Evolutionary conservation across 225 moss, liverwort and hornwort species (phyloP).

Genomic region (Marchantia paleacea): DNA sequence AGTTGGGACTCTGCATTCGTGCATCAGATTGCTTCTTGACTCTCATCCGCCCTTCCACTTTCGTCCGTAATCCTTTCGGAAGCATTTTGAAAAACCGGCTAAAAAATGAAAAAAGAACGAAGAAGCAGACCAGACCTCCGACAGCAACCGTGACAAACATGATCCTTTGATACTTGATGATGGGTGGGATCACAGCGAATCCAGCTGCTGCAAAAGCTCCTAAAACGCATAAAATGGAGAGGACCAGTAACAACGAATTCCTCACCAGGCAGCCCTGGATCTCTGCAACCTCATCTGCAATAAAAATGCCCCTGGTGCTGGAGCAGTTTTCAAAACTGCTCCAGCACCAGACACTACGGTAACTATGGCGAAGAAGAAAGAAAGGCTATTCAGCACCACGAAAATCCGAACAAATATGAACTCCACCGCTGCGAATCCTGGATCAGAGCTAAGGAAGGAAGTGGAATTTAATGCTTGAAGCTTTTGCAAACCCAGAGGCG

Average conservation of each 20-base stretch:
- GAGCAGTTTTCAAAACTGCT: background rate
- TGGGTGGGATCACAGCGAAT: slow-evolving; percentile 17
- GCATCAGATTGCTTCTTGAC: too few relatives aligned
- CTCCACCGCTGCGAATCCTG: too few relatives aligned
- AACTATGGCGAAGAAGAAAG: background rate
- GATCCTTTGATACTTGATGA: background rate
- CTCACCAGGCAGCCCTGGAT: slow-evolving; percentile 6
- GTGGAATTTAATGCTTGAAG: too few relatives aligned
- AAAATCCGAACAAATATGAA: too few relatives aligned
- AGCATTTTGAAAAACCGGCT: background rate
- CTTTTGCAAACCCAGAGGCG: slow-evolving; percentile 20
- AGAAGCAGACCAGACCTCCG: slow-evolving; percentile 12
- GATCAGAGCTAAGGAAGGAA: too few relatives aligned
- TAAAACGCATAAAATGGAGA: slow-evolving; percentile 17
- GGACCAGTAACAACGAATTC: background rate
- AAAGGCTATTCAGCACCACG: too few relatives aligned
- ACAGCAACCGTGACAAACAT: slow-evolving; percentile 18
- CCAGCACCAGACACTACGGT: background rate
- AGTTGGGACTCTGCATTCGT: background rate
- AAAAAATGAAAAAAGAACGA: background rate
- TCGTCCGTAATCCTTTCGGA: background rate
- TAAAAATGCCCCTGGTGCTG: too few relatives aligned
- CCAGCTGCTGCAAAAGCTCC: slow-evolving; percentile 30
- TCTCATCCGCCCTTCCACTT: background rate
- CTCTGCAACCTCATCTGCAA: background rate